Evolutionary conservation across 1,139 yeast species (phyloP).

Genomic region (Kurtzmaniella natalensis): DNA sequence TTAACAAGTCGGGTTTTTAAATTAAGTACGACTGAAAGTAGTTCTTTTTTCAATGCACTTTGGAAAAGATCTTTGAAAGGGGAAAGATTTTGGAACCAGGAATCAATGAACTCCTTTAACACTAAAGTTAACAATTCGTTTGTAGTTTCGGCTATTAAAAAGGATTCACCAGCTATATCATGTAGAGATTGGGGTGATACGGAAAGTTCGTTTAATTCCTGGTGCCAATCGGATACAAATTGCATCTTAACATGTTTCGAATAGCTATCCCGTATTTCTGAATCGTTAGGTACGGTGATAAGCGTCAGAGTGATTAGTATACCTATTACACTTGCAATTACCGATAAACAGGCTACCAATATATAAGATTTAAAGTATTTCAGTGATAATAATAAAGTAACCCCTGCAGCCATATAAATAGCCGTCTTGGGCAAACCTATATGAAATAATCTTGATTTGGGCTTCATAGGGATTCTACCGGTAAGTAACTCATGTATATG

Average conservation of each 20-base stretch:
- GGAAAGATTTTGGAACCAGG: slow-evolving; percentile 62
- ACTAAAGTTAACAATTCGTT: slow-evolving; percentile 51
- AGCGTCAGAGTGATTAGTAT: too few species aligned
- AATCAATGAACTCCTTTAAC: slow-evolving; percentile 53
- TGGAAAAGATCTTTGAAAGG: slow-evolving; percentile 44
- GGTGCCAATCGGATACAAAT: slow-evolving; percentile 30
- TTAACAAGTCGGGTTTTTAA: slow-evolving; percentile 37
- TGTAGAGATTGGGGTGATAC: slow-evolving; percentile 6
- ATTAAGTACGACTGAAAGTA: slow-evolving; percentile 38
- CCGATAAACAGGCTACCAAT: not conserved
- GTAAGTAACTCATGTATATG: too few species aligned
- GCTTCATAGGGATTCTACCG: too few species aligned
- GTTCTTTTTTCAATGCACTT: slow-evolving; percentile 44
- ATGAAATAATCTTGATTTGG: too few species aligned
- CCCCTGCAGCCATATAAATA: not conserved
- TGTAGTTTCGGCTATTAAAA: slow-evolving; percentile 49
- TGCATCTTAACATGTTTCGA: too few species aligned
- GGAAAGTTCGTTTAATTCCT: slow-evolving; percentile 15
- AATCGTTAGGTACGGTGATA: too few species aligned
- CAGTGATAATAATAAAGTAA: not conserved
- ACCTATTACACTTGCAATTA: not conserved
- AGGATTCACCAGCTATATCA: slow-evolving; percentile 43
- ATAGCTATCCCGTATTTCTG: too few species aligned
- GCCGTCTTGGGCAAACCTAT: too few species aligned
- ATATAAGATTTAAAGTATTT: not conserved